Evolutionary conservation across 805 yeast genomes (phyloP).

Genomic region (Scheffersomyces stipitis): DNA sequence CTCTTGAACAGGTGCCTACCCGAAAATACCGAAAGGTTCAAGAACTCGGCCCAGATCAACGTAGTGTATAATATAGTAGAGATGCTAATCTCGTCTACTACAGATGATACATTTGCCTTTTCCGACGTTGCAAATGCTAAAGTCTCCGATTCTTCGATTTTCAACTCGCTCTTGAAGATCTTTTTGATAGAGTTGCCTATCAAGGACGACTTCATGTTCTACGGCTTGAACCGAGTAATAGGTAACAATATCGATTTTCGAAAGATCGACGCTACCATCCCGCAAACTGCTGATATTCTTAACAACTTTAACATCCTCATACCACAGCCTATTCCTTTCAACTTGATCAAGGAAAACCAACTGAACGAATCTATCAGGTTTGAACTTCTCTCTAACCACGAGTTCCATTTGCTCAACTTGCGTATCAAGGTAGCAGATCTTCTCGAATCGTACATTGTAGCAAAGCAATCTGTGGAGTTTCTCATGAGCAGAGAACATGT

Average conservation of each 20-base stretch:
- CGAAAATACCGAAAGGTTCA: constrained; percentile 45
- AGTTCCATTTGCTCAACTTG: constrained; percentile 41
- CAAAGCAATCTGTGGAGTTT: constrained; percentile 21
- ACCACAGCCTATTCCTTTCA: constrained; percentile 30
- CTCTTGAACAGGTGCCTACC: constrained; percentile 45
- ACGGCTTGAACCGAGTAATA: constrained; percentile 52
- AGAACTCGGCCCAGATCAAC: constrained; percentile 42
- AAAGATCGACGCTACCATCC: constrained; percentile 44
- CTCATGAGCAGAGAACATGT: constrained; percentile 39
- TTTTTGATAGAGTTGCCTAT: constrained; percentile 43
- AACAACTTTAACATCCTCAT: constrained; percentile 19
- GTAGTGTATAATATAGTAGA: constrained; percentile 54
- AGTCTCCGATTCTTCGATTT: constrained; percentile 16
- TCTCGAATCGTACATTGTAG: constrained; percentile 45
- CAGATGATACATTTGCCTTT: constrained; percentile 27
- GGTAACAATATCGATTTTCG: constrained; percentile 50
- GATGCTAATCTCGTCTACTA: constrained; percentile 46
- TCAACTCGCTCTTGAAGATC: constrained; percentile 34
- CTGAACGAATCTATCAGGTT: constrained; percentile 6
- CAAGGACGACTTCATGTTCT: constrained; percentile 43
- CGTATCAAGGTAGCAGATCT: constrained; percentile 47
- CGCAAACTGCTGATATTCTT: constrained; percentile 23
- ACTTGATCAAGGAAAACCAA: constrained; percentile 8
- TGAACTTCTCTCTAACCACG: constrained; percentile 36
- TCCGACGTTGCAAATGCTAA: constrained; percentile 12